Conservation (phyloP, 2,329 filamentous ascomycete species). For the Plectosphaerella sp. region DNA sequence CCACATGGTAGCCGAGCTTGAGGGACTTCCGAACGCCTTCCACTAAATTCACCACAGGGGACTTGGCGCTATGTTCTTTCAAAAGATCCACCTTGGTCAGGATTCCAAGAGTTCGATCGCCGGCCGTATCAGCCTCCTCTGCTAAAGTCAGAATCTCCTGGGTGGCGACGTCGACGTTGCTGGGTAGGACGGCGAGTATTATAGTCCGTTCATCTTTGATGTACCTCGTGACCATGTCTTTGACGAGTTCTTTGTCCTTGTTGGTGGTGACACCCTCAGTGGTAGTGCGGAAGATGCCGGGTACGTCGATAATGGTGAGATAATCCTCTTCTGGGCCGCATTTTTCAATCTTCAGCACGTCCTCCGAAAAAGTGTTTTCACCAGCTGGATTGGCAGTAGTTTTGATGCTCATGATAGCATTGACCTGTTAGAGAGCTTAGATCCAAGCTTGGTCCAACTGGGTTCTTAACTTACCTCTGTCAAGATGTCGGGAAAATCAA, state of each 20-base stretch:
- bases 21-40: conserved; percentile 11
- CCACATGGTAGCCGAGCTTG: conserved; percentile 16
- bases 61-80: conserved; percentile 11
- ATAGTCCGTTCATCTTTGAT: conserved; percentile 4
- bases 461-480: not conserved
- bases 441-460: no score
- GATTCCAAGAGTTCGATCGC: conserved; percentile 35
- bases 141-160: conserved; percentile 40
- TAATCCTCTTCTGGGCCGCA: conserved; percentile 14
- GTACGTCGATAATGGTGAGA: conserved; percentile 16
- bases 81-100: conserved; percentile 40
- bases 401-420: conserved; percentile 38
- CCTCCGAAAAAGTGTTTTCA: conserved; percentile 12
- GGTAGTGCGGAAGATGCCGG: conserved; percentile 12
- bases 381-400: conserved; percentile 8
- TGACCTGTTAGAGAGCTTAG: conserved; percentile 24
- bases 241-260: conserved; percentile 9
- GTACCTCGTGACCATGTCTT: conserved; percentile 10
- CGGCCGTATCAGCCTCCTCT: conserved; percentile 24
- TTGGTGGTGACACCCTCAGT: conserved; percentile 9
- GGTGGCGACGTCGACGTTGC: conserved; percentile 37
- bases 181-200: conserved; percentile 36
- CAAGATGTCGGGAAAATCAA: not conserved
- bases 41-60: conserved; percentile 11
- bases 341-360: conserved; percentile 14